These are phyloP conservation scores for Pyrenophora tritici-repentis DNA, from an alignment of 2,329 filamentous ascomycete genomes.

Conservation along the genomic window DNA sequence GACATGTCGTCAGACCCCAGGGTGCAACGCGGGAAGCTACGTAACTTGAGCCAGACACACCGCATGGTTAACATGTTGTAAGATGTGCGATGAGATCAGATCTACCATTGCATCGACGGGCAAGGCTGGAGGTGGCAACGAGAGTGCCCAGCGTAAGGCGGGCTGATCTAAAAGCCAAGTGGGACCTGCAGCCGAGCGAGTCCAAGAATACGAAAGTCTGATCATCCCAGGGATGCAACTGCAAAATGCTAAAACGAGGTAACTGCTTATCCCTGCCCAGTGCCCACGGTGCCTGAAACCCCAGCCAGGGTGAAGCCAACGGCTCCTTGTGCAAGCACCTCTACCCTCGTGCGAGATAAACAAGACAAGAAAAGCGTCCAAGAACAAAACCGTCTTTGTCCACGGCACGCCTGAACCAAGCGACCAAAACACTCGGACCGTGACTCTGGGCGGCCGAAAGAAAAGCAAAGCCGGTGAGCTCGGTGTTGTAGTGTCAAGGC, in stretches of 20 bases:
- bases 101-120: not conserved
- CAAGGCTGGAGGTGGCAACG: not conserved
- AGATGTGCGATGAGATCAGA: not conserved
- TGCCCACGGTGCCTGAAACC: constrained; percentile 1
- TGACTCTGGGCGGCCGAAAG: too few relatives aligned
- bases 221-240: constrained; percentile 7
- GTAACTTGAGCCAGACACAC: not conserved
- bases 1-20: not conserved
- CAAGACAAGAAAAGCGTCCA: too few relatives aligned
- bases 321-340: too few relatives aligned
- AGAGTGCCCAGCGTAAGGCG: not conserved
- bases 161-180: constrained; percentile 7
- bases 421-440: too few relatives aligned
- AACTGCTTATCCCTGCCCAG: not conserved
- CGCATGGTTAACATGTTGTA: too few relatives aligned
- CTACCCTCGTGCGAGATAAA: too few relatives aligned
- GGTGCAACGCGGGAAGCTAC: not conserved
- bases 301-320: too few relatives aligned
- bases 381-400: too few relatives aligned
- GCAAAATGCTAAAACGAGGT: not conserved
- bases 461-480: too few relatives aligned
- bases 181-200: constrained; percentile 8
- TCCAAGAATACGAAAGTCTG: not conserved
- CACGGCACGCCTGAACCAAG: too few relatives aligned
- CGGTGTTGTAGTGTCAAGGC: too few relatives aligned